Conservation (phyloP, 768 basidiomycete genomes). For the Trametes elegans region DNA sequence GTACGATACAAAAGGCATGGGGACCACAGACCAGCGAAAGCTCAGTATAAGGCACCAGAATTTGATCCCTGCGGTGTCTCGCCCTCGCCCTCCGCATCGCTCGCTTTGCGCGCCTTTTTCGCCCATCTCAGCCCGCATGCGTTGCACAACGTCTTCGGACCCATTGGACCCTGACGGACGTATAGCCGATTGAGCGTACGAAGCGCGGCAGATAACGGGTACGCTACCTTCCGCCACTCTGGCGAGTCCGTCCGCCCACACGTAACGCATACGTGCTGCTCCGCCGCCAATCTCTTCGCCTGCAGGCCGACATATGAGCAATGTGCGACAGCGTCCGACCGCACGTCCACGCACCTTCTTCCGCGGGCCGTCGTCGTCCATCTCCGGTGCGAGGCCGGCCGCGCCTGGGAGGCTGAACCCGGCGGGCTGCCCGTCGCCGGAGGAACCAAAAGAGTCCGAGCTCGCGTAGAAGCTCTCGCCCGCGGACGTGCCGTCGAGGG, state of each 20-base stretch:
- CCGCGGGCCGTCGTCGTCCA: slow-evolving; percentile 48
- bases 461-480: slow-evolving; percentile 5
- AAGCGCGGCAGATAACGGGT: too few relatives aligned
- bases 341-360: slow-evolving; percentile 50
- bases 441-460: slow-evolving; percentile 18
- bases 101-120: slow-evolving; percentile 56
- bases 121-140: slow-evolving; percentile 95
- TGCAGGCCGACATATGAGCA: not conserved
- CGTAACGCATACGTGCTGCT: slow-evolving; percentile 85
- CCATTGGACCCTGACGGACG: slow-evolving; percentile 72
- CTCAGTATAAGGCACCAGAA: not conserved
- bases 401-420: slow-evolving; percentile 4
- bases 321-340: not conserved
- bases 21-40: not conserved
- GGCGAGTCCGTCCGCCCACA: slow-evolving; percentile 96
- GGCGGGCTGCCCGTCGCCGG: slow-evolving; percentile 3
- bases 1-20: not conserved
- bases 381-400: slow-evolving; percentile 7
- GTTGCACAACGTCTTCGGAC: slow-evolving; percentile 97
- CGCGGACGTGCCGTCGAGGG: slow-evolving; percentile 12
- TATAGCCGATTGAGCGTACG: too few relatives aligned
- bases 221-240: slow-evolving; percentile 93
- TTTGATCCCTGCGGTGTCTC: not conserved
- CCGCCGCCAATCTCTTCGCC: slow-evolving; percentile 36
- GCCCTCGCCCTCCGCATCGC: slow-evolving; percentile 23